Evolutionary conservation across 2,329 filamentous ascomycete species (phyloP).

Genomic region (Fonsecaea multimorphosa): DNA sequence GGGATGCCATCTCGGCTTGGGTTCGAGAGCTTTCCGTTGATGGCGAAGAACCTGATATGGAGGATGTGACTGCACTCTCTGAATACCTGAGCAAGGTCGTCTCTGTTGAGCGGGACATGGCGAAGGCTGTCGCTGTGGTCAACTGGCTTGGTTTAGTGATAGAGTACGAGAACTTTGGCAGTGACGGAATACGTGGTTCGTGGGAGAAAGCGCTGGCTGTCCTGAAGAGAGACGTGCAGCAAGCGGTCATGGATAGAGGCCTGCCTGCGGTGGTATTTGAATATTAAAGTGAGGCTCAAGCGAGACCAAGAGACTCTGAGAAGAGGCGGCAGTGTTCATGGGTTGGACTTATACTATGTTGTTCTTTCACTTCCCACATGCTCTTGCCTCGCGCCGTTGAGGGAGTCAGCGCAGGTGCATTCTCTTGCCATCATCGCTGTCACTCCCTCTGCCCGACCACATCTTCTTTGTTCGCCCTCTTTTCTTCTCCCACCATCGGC

Average conservation of each 20-base stretch:
- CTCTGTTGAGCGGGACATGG: conserved; percentile 75
- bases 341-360: background rate
- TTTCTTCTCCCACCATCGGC: conserved; percentile 12
- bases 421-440: background rate
- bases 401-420: background rate
- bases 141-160: conserved; percentile 64
- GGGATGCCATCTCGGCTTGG: conserved; percentile 78
- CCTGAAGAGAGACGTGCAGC: conserved; percentile 58
- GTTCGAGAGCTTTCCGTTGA: conserved; percentile 71
- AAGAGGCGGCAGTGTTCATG: background rate
- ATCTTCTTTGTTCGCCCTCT: background rate
- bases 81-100: conserved; percentile 76
- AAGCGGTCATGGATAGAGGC: conserved; percentile 63
- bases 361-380: background rate
- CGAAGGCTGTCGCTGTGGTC: conserved; percentile 72
- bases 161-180: conserved; percentile 47
- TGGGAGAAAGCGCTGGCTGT: conserved; percentile 49
- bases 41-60: conserved; percentile 79
- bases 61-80: conserved; percentile 77
- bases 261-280: conserved; percentile 61
- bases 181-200: conserved; percentile 51
- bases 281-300: conserved; percentile 16
- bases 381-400: background rate
- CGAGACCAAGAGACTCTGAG: background rate
- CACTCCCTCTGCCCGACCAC: background rate